Conservation (phyloP, 228 moss, liverwort and hornwort genomes). For the Sphagnum magellanicum region DNA sequence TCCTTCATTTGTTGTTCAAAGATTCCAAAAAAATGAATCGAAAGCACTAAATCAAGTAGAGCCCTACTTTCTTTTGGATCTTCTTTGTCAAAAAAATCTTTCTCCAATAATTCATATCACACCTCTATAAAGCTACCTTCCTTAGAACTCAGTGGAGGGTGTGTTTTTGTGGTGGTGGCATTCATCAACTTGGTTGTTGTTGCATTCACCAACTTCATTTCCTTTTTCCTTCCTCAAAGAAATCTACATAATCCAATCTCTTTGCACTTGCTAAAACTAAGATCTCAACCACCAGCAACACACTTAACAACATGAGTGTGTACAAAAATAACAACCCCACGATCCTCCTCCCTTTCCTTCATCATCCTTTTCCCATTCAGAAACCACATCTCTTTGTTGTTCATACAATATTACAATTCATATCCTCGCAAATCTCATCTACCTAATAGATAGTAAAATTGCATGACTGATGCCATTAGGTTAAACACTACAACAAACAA, state of each 20-base stretch:
- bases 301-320: conserved; percentile 28
- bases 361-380: background rate
- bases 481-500: no score
- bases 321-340: conserved; percentile 5
- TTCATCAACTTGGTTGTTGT: conserved; percentile 22
- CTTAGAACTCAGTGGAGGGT: conserved; percentile 40
- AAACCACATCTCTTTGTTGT: no score
- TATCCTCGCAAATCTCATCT: no score
- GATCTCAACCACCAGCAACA: conserved; percentile 40
- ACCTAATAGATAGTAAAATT: no score
- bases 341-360: conserved; percentile 19
- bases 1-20: conserved; percentile 61
- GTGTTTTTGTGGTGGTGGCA: conserved; percentile 13
- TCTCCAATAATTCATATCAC: conserved; percentile 82
- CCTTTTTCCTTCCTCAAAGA: conserved; percentile 37
- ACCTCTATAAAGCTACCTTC: conserved; percentile 76
- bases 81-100: conserved; percentile 86
- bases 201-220: conserved; percentile 25
- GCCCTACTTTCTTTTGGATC: conserved; percentile 78
- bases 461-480: no score
- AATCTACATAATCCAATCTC: conserved; percentile 53
- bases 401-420: no score
- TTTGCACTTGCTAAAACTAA: conserved; percentile 42
- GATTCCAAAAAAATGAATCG: no score
- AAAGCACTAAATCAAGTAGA: background rate